phyloP scores from a whole-genome alignment of 495 filamentous ascomycete species.

The Apiosordaria backusii region DNA sequence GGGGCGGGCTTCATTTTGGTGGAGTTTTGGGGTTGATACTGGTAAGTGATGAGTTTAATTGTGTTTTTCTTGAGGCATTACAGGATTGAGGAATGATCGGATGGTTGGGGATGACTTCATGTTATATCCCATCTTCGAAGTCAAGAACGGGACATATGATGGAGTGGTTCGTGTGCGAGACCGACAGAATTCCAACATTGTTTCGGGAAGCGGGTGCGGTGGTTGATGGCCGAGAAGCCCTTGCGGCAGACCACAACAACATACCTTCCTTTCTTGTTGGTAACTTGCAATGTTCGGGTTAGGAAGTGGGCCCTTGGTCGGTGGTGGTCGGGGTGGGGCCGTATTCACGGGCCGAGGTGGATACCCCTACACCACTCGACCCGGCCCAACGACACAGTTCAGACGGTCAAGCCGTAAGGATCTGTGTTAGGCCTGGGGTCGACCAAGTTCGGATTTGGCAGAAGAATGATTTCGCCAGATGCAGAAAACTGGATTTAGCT shows the following conservation, averaged over 20 bases:
- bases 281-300: not conserved
- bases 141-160: not conserved
- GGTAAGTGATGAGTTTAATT: not conserved
- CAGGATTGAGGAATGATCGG: not conserved
- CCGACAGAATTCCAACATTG: not conserved
- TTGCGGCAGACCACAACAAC: not conserved
- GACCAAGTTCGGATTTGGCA: not conserved
- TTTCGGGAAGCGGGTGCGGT: not conserved
- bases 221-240: not conserved
- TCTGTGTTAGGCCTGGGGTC: not conserved
- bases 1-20: not conserved
- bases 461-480: not conserved
- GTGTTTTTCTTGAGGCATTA: not conserved
- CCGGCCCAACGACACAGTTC: not conserved
- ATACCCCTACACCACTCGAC: not conserved
- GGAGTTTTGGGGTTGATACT: not conserved
- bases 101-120: not conserved
- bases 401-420: not conserved
- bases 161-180: not conserved
- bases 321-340: not conserved
- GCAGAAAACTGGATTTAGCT: too few species aligned
- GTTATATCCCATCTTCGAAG: not conserved
- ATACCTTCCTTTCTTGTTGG: not conserved
- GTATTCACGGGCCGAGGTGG: not conserved
- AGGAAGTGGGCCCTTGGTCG: not conserved